Base-by-base conservation (phyloP, 2,329 filamentous ascomycete genomes). In the Cordyceps javanica region DNA sequence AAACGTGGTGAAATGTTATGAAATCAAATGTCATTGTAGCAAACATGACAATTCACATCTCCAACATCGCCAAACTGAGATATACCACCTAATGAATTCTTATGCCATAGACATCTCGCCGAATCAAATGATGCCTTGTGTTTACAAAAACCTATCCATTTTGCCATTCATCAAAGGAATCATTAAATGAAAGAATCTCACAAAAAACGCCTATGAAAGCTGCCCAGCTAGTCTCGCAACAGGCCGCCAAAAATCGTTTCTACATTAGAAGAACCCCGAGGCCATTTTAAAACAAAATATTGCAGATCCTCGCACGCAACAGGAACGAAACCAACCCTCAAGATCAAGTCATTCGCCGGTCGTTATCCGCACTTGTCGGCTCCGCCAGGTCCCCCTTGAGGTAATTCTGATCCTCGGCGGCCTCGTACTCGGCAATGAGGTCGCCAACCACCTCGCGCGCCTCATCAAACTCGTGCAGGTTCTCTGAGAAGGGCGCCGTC, bases 401-500 rank as follows among this genome's bases (percentile, higher is more conserved):
- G 71, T 99, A 99, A 67, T 96, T 88, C 34, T 90, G 86, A 68
- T 89, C 83, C 73, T 99, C 94, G 5, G 94, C 94, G 30, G 93
- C 92, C 75, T 97, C 93, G 70, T 99, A 99, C 77, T 99, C 94
- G 53, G 85, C 83, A 68, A 97, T 93, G 62, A 97, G 76, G 71
- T 96, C 93, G 66, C 87, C 85, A 21, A 97, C 93, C 5, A 97
- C 93, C 68, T 94, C 88, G 63, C 90, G 85, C 34, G 94, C 90
- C 73, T 97, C 92, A 70, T 99, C 95, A 66, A 99, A 99, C 73
- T 99, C 93, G 64, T 89, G 84, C 42, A 99, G 77, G 44, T 92
- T 94, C 63, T 97, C 93, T 0, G 90, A 81, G 72, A 99, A 99
- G 1, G 92, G 91, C 0, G 91, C 88, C 60, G 96, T 95, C 72